These are phyloP conservation scores for Mycena amicta DNA, from an alignment of 768 basidiomycete species.

Conservation along the genomic window DNA sequence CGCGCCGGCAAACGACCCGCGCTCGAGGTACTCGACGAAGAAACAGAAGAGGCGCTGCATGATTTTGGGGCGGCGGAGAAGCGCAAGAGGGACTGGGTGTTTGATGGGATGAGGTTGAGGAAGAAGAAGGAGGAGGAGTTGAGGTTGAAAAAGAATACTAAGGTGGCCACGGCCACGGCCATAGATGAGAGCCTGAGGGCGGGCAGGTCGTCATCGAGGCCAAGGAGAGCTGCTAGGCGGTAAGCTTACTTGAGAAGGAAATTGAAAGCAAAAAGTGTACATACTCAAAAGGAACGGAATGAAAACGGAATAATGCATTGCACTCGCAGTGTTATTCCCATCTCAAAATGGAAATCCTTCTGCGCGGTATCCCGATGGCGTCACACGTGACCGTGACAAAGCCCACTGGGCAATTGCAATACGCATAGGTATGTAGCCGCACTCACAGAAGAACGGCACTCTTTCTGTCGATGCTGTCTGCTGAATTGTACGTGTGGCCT, in stretches of 20 bases:
- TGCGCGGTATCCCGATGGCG: too few species aligned
- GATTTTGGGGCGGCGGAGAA: constrained; percentile 48
- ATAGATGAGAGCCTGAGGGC: not conserved
- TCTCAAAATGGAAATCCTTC: too few species aligned
- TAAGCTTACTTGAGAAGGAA: not conserved
- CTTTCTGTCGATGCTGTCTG: too few species aligned
- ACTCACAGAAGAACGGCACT: too few species aligned
- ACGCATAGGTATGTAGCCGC: too few species aligned
- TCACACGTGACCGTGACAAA: too few species aligned
- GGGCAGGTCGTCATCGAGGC: not conserved
- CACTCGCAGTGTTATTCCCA: too few species aligned
- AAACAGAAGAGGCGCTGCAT: constrained; percentile 55
- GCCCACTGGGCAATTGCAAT: too few species aligned
- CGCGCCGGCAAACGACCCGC: constrained; percentile 60
- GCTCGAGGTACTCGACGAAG: constrained; percentile 50
- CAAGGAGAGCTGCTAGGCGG: not conserved
- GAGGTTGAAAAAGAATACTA: constrained; percentile 18
- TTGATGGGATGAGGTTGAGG: constrained; percentile 56
- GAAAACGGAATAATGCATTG: not conserved
- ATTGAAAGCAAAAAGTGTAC: not conserved
- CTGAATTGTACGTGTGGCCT: too few species aligned
- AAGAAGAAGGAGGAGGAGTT: constrained; percentile 31
- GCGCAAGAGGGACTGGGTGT: constrained; percentile 69
- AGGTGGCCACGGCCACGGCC: not conserved
- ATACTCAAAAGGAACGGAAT: too few species aligned